Percentiles rank a stretch among this genome's conserved stretches.
Evolutionary conservation across 163 green algal species (phyloP).

Genomic region (Chlamydomonas reinhardtii): DNA sequence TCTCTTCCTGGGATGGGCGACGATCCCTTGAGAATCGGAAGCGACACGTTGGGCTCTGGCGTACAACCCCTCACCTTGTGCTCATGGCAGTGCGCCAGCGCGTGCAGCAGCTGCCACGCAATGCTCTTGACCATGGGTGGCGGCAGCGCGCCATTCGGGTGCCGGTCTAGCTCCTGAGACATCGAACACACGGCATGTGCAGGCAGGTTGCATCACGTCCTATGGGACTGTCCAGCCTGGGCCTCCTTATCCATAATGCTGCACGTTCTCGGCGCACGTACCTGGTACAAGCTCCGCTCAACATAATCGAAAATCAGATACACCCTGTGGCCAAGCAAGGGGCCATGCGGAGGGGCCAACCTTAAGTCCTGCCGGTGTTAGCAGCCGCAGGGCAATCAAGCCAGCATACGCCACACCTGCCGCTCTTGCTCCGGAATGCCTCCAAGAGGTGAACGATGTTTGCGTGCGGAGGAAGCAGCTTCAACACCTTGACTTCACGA

Average conservation of each 20-base stretch:
- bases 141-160: background rate
- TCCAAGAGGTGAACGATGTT: conserved; percentile 23
- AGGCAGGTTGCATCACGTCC: too few species aligned
- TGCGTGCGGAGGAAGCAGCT: background rate
- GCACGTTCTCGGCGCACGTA: background rate
- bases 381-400: too few species aligned
- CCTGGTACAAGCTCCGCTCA: conserved; percentile 36
- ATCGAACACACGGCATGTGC: background rate
- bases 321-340: conserved; percentile 2
- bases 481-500: conserved; percentile 9
- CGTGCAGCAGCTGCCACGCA: conserved; percentile 41
- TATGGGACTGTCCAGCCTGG: too few species aligned
- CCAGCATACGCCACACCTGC: conserved; percentile 38
- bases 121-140: conserved; percentile 13
- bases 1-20: too few species aligned
- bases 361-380: too few species aligned
- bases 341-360: too few species aligned
- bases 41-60: too few species aligned
- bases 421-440: conserved; percentile 30
- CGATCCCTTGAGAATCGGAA: too few species aligned
- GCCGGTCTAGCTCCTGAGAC: conserved; percentile 17
- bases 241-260: too few species aligned
- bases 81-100: conserved; percentile 17
- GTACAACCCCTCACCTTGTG: too few species aligned
- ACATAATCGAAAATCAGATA: conserved; percentile 40